Conservation (phyloP, 306 rosid species). For the Purshia tridentata region DNA sequence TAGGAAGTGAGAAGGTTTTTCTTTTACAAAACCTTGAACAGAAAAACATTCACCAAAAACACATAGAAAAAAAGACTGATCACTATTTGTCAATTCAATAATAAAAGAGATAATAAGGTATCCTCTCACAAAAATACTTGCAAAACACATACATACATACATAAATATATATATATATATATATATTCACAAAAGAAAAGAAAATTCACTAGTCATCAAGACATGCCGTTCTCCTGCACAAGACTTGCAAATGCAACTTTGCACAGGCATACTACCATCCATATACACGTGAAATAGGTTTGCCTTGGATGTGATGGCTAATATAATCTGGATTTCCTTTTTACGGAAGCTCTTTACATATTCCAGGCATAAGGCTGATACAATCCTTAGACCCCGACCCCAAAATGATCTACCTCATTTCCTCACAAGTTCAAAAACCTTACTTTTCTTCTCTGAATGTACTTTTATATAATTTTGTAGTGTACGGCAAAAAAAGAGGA, state of each 20-base stretch:
- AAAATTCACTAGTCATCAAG: not conserved
- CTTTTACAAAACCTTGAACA: not conserved
- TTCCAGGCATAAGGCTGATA: not conserved
- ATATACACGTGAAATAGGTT: not conserved
- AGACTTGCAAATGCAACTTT: not conserved
- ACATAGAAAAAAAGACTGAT: not conserved
- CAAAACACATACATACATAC: too few species aligned
- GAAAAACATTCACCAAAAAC: not conserved
- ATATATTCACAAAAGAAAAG: not conserved
- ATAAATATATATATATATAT: not conserved
- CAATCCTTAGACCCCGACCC: conserved; percentile 4
- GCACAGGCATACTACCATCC: not conserved
- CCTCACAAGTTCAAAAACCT: conserved; percentile 7
- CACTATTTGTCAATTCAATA: not conserved
- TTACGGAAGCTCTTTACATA: not conserved
- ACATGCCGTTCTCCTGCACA: not conserved
- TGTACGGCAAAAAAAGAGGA: not conserved
- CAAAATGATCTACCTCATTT: not conserved
- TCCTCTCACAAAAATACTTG: too few species aligned
- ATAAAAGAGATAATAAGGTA: too few species aligned
- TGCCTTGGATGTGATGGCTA: not conserved
- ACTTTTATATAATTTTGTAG: not conserved
- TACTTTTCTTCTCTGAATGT: conserved; percentile 3
- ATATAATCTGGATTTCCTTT: conserved; percentile 8
- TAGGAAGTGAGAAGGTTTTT: too few species aligned